Conservation (phyloP, 225 moss, liverwort and hornwort species). For the Ulota crispa region DNA sequence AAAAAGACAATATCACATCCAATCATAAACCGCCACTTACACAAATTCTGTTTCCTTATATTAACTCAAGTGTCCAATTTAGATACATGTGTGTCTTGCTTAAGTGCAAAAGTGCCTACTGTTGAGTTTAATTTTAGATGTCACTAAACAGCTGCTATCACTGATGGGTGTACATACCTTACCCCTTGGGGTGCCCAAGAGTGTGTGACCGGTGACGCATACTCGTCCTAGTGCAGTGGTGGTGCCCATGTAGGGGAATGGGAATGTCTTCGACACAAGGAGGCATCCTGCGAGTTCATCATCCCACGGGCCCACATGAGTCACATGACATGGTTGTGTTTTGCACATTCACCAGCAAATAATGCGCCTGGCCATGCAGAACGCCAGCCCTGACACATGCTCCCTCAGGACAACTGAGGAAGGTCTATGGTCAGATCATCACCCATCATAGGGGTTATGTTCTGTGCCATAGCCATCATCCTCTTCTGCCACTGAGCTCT, state of each 20-base stretch:
- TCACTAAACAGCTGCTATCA: no score
- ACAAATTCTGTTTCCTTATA: no score
- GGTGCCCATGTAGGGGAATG: no score
- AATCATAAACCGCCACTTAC: no score
- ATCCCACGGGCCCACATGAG: neutral
- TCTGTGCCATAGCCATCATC: neutral
- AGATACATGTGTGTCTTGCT: no score
- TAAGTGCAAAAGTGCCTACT: no score
- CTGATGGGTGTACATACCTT: no score
- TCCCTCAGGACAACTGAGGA: neutral
- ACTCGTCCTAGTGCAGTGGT: neutral
- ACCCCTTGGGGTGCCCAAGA: neutral
- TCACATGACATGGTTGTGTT: neutral
- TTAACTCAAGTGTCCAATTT: no score
- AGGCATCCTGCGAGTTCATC: no score
- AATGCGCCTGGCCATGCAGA: conserved; percentile 8
- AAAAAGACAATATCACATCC: no score
- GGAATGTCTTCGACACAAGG: neutral
- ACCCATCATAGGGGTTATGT: neutral
- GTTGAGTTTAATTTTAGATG: no score
- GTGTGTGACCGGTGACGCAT: neutral
- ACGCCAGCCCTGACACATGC: conserved; percentile 1
- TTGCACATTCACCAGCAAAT: conserved; percentile 12
- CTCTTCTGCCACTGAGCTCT: neutral
- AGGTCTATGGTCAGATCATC: no score